Base-by-base conservation (phyloP, 2,329 filamentous ascomycete species). In the Trichophyton equinum region DNA sequence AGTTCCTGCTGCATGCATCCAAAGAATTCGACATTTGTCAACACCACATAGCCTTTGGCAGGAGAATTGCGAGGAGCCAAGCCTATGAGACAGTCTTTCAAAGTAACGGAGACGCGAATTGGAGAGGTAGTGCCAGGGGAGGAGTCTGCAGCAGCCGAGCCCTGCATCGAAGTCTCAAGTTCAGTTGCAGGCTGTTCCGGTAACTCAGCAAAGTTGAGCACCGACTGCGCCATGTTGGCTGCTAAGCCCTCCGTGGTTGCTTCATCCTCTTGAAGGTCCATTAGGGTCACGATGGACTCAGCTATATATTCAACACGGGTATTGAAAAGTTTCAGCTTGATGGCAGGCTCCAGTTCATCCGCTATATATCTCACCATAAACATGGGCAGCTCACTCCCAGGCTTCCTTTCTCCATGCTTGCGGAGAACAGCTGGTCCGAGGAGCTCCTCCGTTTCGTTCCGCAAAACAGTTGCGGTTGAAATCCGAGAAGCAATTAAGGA, bases 301-400 rank as follows among this genome's bases (percentile, higher is more conserved):
- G 97, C 88, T 15, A 87, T 86, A 71, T 99, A 99, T 70, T 99
- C 95, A n/a, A 90, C 73, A 62, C 85, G 86, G 3, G 95, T 67
- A 63, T 95, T 91, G 72, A 88, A 88, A 47, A 97, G 76, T 70
- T 95, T 95, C 62, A 96, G 73, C 71, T 95, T 96, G 65, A 96
- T 78, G 5, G 89, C 85, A 0, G 95, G 92, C 65, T 97, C 92
- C 75, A 95, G 89, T 70, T 97, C 92, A 70, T 97, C 91, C 0
- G 90, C 90, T 65, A 99, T 88, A 76, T 96, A 88, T 57, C 94
- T 83, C 62, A 88, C 83, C 85, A 95, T 96, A 59, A 97, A 72
- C 65, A 91, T 89, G 0, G 86, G 85, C 15, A 73, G 66, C 15
- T 62, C 60, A 6, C 64, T 60, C 20, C 65, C 58, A 11, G 60